These are phyloP conservation scores for Hypoxylon rubiginosum DNA, from an alignment of 2,329 filamentous ascomycete genomes.

Conservation along the genomic window DNA sequence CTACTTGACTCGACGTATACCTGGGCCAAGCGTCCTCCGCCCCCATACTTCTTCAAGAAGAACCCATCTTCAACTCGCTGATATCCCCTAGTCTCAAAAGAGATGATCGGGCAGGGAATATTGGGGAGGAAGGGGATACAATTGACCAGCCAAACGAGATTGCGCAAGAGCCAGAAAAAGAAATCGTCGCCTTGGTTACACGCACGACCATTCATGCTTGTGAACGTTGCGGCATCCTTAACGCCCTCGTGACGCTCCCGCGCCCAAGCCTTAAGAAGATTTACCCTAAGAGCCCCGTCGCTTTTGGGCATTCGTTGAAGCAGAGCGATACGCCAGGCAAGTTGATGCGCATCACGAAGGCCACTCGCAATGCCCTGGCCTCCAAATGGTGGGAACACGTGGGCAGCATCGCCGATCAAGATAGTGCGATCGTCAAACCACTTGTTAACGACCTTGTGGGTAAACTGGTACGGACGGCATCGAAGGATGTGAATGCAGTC, in stretches of 20 bases:
- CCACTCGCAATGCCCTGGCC: constrained; percentile 56
- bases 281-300: constrained; percentile 19
- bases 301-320: constrained; percentile 31
- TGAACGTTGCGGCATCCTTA: constrained; percentile 39
- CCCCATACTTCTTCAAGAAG: constrained; percentile 34
- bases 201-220: constrained; percentile 41
- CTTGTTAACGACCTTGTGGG: constrained; percentile 60
- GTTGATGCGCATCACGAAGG: constrained; percentile 52
- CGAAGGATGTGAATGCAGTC: constrained; percentile 63
- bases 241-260: constrained; percentile 42
- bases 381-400: constrained; percentile 65
- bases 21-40: constrained; percentile 44
- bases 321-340: constrained; percentile 53
- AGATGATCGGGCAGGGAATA: constrained; percentile 24
- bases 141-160: constrained; percentile 29
- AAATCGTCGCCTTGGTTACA: constrained; percentile 44
- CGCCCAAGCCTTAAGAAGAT: constrained; percentile 40
- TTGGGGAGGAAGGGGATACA: constrained; percentile 30
- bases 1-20: constrained; percentile 38
- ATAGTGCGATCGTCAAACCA: constrained; percentile 60
- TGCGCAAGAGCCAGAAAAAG: constrained; percentile 39
- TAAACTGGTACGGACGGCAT: constrained; percentile 61
- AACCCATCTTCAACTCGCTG: constrained; percentile 38
- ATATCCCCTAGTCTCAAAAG: constrained; percentile 38
- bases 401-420: constrained; percentile 63